Evolutionary conservation across 257 asterid genomes (phyloP), one percentile per base, ranked within the genome.

Genomic region (Rauvolfia tetraphylla): DNA sequence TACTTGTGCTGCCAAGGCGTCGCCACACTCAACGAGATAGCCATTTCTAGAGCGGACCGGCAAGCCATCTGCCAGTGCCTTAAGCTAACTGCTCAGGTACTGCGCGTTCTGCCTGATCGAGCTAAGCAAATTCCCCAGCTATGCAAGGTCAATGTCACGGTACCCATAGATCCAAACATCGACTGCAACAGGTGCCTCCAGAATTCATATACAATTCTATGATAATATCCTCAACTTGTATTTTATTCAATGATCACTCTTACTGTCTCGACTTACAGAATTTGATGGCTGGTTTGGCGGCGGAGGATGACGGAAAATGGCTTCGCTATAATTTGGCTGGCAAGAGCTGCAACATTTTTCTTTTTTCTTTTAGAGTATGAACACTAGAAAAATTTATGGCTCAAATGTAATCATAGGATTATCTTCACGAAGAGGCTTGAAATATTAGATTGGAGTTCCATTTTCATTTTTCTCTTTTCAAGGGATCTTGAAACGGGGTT

Each of bases 1-100:
- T 56, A 0, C 8, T 46, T 65, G 2, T 74, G 77, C 13, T 74
- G 77, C 12, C 49, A 36, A 20, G 77, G 57, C 20, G 77, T 22
- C 11, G 77, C 69, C 29, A 25, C 77, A 2, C 31, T 74, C 34
- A 74, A 42, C 68, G 70, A 74, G n/a, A 39, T 74, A 29, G 70
- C 70, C 6, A 25, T 42, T 59, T 38, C 27, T 41, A 39, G 1
- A 25, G 29, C 68, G 5, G 71, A 74, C 1, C 77, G 77, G 7
- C 46, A 15, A 39, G 22, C 14, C 25, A 53, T 53, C 5, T 71
- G 75, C 44, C 25, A 71, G 27, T 71, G 75, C 20, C n/a, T 71
- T 2, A 48, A 46, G 61, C 38, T 11, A 11, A 27, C 68, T 3
- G 69, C 69, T 1, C 51, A 15, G 3, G 2, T 42, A 0, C n/a